These are phyloP conservation scores for Ceratocystis cubensis DNA, from an alignment of 2,329 filamentous ascomycete species.

Conservation along the genomic window DNA sequence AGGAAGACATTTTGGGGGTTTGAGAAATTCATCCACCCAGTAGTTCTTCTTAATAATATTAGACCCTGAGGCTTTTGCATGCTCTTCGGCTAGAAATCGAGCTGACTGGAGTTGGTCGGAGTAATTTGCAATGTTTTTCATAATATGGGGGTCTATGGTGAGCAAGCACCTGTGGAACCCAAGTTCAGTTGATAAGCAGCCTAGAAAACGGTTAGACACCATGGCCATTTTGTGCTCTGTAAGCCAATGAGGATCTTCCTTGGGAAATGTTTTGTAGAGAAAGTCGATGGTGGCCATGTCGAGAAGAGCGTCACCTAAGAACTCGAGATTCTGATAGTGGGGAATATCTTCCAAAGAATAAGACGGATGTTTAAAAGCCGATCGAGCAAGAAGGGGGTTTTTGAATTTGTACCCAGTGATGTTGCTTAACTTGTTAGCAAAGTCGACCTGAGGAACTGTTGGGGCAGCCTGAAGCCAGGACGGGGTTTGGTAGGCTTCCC, in stretches of 20 bases:
- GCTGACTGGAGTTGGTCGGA: slow-evolving; percentile 28
- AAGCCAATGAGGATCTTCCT: slow-evolving; percentile 85
- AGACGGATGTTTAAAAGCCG: slow-evolving; percentile 80
- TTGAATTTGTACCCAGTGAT: slow-evolving; percentile 53
- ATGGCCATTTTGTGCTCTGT: slow-evolving; percentile 99
- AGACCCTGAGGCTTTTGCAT: slow-evolving; percentile 28
- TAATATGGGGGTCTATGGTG: slow-evolving; percentile 34
- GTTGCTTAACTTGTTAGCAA: slow-evolving; percentile 51
- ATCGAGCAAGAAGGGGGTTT: slow-evolving; percentile 63
- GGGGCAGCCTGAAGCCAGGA: slow-evolving; percentile 52
- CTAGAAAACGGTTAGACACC: slow-evolving; percentile 91
- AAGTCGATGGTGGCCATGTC: slow-evolving; percentile 77
- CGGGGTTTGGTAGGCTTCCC: slow-evolving; percentile 53
- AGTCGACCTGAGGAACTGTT: slow-evolving; percentile 55
- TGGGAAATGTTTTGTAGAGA: slow-evolving; percentile 63
- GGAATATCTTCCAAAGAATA: slow-evolving; percentile 66
- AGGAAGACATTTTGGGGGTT: slow-evolving; percentile 62
- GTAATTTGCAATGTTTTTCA: slow-evolving; percentile 14
- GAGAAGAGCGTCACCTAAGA: slow-evolving; percentile 76
- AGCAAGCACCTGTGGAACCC: slow-evolving; percentile 65
- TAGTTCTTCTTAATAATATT: slow-evolving; percentile 47
- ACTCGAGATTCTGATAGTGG: slow-evolving; percentile 82
- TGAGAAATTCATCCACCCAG: slow-evolving; percentile 47
- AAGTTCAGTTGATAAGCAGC: slow-evolving; percentile 64
- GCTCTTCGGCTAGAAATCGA: slow-evolving; percentile 24